Evolutionary conservation across 768 basidiomycete species (phyloP).

Genomic region (Rhodotorula sphaerocarpa): DNA sequence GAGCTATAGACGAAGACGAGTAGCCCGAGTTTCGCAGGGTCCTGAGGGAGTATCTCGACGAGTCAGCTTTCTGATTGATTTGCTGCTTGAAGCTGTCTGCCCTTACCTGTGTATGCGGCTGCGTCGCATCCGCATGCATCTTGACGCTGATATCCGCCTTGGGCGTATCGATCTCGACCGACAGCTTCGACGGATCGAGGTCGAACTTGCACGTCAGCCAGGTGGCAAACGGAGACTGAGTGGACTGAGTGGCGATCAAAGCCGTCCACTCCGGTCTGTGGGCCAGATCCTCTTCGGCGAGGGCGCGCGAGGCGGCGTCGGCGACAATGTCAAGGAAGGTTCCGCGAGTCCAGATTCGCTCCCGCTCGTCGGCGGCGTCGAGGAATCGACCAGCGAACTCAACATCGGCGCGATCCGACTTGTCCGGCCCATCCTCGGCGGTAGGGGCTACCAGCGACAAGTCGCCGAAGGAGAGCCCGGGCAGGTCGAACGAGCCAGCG

Average conservation of each 20-base stretch:
- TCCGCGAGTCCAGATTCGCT: constrained; percentile 64
- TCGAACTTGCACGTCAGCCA: constrained; percentile 31
- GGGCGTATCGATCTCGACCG: neutral
- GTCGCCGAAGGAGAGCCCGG: neutral
- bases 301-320: constrained; percentile 41
- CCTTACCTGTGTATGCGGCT: neutral
- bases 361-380: constrained; percentile 65
- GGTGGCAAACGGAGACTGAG: neutral
- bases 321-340: constrained; percentile 56
- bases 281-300: neutral
- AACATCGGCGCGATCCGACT: neutral
- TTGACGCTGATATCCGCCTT: neutral
- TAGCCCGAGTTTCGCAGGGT: too few species aligned
- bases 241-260: neutral
- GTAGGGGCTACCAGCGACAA: too few species aligned
- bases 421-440: neutral
- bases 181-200: neutral
- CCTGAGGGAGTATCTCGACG: too few species aligned
- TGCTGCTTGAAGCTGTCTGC: too few species aligned
- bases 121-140: neutral
- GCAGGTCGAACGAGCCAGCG: constrained; percentile 41
- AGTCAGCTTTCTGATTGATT: too few species aligned
- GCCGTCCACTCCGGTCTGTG: constrained; percentile 5
- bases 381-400: constrained; percentile 1
- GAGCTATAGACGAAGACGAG: too few species aligned